Percentiles rank a stretch among this genome's conserved stretches.
These are phyloP conservation scores for Monosporascus sp. DNA, from an alignment of 2,329 filamentous ascomycete genomes.

Conservation along the genomic window DNA sequence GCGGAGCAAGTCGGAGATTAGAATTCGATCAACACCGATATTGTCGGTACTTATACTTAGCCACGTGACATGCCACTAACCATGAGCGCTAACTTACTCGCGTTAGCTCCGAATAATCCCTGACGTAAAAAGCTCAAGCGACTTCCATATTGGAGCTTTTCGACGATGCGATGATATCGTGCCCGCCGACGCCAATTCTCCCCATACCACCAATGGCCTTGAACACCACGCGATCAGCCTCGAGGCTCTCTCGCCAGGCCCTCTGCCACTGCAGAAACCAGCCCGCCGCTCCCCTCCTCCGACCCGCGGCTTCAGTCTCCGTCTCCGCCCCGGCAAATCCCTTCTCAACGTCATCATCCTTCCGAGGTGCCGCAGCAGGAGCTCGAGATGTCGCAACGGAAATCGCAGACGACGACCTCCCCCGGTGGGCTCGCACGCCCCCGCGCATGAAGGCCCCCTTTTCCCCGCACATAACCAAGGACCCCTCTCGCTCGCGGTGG, in stretches of 20 bases:
- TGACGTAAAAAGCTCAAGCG: not conserved
- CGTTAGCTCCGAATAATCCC: not conserved
- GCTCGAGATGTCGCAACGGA: not conserved
- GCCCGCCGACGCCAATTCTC: not conserved
- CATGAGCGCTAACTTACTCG: not conserved
- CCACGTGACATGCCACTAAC: not conserved
- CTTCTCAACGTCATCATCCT: constrained; percentile 19
- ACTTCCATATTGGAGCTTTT: not conserved
- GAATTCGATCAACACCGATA: not conserved
- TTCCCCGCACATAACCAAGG: constrained; percentile 53
- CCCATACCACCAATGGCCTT: constrained; percentile 26
- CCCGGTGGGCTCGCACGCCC: constrained; percentile 69
- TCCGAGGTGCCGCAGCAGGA: constrained; percentile 1
- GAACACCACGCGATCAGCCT: constrained; percentile 27
- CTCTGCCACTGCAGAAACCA: constrained; percentile 22
- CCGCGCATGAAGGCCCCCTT: constrained; percentile 65
- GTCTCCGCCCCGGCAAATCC: too few species aligned
- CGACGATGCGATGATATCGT: not conserved
- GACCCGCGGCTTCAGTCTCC: constrained; percentile 3
- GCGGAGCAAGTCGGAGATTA: not conserved
- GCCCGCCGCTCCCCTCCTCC: constrained; percentile 7
- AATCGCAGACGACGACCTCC: constrained; percentile 24
- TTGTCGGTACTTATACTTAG: not conserved
- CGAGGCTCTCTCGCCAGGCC: constrained; percentile 28
- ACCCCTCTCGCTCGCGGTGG: constrained; percentile 51